Conservation (phyloP, 140 eudicot genomes). For the Erigeron philadelphicus region DNA sequence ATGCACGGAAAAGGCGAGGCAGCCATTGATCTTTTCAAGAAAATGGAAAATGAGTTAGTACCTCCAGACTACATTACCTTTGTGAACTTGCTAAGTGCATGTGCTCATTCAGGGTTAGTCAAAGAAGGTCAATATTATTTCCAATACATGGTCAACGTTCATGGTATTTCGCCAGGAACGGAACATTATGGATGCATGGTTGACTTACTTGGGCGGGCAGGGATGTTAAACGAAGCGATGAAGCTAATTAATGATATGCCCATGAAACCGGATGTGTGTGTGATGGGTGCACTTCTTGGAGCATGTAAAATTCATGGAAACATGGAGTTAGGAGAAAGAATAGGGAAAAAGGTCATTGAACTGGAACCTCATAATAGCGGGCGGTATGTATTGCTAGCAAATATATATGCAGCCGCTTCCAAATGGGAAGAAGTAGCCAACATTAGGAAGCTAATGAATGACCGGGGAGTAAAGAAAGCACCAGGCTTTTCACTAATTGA, state of each 20-base stretch:
- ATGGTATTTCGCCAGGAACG: conserved; percentile 53
- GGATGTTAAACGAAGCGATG: conserved; percentile 53
- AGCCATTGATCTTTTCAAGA: conserved; percentile 51
- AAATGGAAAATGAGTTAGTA: conserved; percentile 46
- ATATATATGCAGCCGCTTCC: conserved; percentile 54
- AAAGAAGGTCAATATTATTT: conserved; percentile 52
- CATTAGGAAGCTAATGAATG: conserved; percentile 68
- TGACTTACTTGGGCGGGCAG: conserved; percentile 72
- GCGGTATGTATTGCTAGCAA: conserved; percentile 70
- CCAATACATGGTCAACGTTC: conserved; percentile 39
- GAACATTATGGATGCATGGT: conserved; percentile 92
- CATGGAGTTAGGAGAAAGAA: conserved; percentile 52
- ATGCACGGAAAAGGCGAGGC: conserved; percentile 58
- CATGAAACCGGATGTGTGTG: conserved; percentile 53
- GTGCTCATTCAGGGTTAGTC: conserved; percentile 82
- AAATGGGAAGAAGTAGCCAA: conserved; percentile 73
- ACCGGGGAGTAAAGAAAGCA: conserved; percentile 62
- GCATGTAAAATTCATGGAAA: conserved; percentile 69
- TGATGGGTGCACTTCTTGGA: conserved; percentile 80
- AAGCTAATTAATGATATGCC: conserved; percentile 56
- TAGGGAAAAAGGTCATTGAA: conserved; percentile 54
- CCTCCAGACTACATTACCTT: conserved; percentile 65
- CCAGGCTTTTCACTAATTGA: conserved; percentile 62
- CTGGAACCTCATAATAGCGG: conserved; percentile 72
- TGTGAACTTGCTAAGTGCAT: conserved; percentile 62